Base-by-base conservation (phyloP, 148 eudicot species). In the Fagopyrum tataricum region DNA sequence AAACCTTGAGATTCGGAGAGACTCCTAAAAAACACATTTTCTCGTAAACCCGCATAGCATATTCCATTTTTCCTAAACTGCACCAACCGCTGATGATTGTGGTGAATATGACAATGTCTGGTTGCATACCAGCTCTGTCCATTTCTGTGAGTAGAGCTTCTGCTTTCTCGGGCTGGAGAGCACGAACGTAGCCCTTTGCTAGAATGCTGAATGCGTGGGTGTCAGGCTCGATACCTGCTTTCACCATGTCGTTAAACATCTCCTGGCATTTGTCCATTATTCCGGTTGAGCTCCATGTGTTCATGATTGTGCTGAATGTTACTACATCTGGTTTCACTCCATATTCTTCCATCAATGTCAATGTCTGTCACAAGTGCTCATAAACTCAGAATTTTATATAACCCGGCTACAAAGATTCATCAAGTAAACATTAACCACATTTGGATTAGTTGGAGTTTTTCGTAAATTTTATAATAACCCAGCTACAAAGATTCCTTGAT, bases 61-160 rank as follows among this genome's bases (percentile, higher is more conserved):
- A 72, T 17, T 90, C 94, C 95, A 96, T 92, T 75, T 82, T 85
- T 2, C 96, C 97, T 3, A 84, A 83, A 66, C 90, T 92, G 72
- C 99, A 92, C 99, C 99, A 96, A 18, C 99, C 99, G 72, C 95
- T 96, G 39, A 96, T 90, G 26, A 96, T 75, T 24, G 94, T 96
- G 4, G 94, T 96, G 87, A 90, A 96, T 73, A 92, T 84, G 1
- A 96, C 92, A 15, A 85, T 97, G 78, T 89, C 83, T 4, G 96
- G 91, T 66, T 74, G 81, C 5, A 90, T 84, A 4, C 86, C 74
- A 5, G 83, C 78, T 76, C 82, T 79, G 37, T 52, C 70, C 99
- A 96, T 89, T 47, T 76, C 51, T 37, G 67, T 73, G 44, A 92
- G 75, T 53, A 91, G 82, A 3, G 82, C 78, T 66, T 90, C 97